Evolutionary conservation across 805 yeast species (phyloP).

Genomic region (Diddensiella santjacobensis): DNA sequence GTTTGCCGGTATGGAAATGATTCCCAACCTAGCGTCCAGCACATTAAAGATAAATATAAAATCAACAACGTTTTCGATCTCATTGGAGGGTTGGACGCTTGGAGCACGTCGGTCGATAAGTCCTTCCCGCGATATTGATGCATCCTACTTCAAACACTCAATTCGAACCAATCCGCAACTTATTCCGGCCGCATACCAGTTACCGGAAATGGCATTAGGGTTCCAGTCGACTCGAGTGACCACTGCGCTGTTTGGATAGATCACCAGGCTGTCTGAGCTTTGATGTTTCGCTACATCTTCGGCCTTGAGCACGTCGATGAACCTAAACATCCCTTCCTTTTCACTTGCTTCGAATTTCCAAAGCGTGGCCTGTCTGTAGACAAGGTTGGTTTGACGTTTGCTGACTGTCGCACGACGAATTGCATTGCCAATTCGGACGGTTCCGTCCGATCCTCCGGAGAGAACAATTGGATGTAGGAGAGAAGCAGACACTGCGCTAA

Average conservation of each 20-base stretch:
- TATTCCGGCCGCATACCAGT: conserved; percentile 51
- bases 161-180: conserved; percentile 49
- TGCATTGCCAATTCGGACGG: conserved; percentile 40
- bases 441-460: conserved; percentile 51
- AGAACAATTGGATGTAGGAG: conserved; percentile 45
- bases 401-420: conserved; percentile 32
- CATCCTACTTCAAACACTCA: conserved; percentile 14
- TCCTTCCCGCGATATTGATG: conserved; percentile 58
- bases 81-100: conserved; percentile 69
- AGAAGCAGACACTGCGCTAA: conserved; percentile 41
- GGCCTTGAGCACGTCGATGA: conserved; percentile 40
- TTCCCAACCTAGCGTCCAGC: conserved; percentile 69
- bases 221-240: conserved; percentile 58
- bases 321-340: conserved; percentile 38
- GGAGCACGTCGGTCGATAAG: conserved; percentile 60
- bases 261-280: conserved; percentile 26
- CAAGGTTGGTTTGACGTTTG: conserved; percentile 22
- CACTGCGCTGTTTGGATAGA: conserved; percentile 47
- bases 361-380: conserved; percentile 23
- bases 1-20: conserved; percentile 90
- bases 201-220: conserved; percentile 43
- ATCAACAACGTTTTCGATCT: conserved; percentile 57
- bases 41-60: conserved; percentile 49
- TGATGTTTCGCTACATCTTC: conserved; percentile 30
- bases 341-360: conserved; percentile 40